phyloP scores from a whole-genome alignment of 495 filamentous ascomycete species.

The Talaromyces ruber region DNA sequence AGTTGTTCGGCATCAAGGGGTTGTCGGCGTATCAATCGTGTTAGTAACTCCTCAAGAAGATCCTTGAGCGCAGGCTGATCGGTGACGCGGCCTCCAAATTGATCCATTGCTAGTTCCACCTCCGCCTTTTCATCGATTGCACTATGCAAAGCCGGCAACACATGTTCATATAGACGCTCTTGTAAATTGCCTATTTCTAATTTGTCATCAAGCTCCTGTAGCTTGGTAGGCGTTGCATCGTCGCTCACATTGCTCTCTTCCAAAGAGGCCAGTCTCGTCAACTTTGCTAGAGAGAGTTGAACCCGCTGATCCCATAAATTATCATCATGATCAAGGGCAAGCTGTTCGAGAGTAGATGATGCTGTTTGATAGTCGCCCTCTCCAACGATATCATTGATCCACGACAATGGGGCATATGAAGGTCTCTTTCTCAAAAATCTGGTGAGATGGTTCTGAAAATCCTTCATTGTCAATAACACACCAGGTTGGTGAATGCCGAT shows the following conservation, averaged over 20 bases:
- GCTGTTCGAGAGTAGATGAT: slow-evolving; percentile 51
- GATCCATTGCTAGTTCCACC: slow-evolving; percentile 61
- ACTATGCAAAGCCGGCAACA: slow-evolving; percentile 46
- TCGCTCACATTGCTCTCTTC: slow-evolving; percentile 15
- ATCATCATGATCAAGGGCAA: slow-evolving; percentile 58
- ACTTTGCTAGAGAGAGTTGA: slow-evolving; percentile 78
- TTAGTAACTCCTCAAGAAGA: slow-evolving; percentile 56
- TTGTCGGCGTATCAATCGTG: slow-evolving; percentile 56
- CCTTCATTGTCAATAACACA: slow-evolving; percentile 53
- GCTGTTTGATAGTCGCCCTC: slow-evolving; percentile 67
- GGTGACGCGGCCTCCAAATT: slow-evolving; percentile 48
- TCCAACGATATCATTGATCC: slow-evolving; percentile 83
- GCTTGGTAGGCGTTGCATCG: slow-evolving; percentile 21
- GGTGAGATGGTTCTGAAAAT: slow-evolving; percentile 60
- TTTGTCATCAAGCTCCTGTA: slow-evolving; percentile 46
- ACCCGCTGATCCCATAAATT: slow-evolving; percentile 86
- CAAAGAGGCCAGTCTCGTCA: slow-evolving; percentile 59
- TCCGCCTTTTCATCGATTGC: slow-evolving; percentile 75
- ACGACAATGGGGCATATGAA: slow-evolving; percentile 66
- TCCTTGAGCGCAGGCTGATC: slow-evolving; percentile 55
- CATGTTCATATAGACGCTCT: slow-evolving; percentile 55
- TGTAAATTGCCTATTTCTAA: slow-evolving; percentile 64
- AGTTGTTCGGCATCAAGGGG: slow-evolving; percentile 58
- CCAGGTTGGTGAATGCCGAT: slow-evolving; percentile 57
- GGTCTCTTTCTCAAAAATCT: slow-evolving; percentile 62